phyloP scores from a whole-genome alignment of 257 asterid genomes.

The Marsdenia floribunda region DNA sequence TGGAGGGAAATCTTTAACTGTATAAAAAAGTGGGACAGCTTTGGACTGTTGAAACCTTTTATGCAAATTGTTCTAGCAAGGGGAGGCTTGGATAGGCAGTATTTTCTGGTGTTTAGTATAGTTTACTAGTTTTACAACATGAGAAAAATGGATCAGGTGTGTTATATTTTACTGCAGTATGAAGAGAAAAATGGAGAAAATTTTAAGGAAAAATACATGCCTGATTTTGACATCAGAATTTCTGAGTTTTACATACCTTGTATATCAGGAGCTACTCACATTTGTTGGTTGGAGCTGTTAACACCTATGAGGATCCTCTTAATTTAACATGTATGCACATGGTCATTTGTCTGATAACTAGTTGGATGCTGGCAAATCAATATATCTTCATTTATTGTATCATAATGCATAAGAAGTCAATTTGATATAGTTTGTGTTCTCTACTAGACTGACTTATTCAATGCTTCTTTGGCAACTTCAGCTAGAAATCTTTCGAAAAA shows the following conservation, averaged over 20 bases:
- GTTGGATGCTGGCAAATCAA: neutral
- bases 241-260: neutral
- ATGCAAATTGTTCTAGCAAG: neutral
- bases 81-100: neutral
- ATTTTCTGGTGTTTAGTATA: neutral
- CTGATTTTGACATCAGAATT: neutral
- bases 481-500: slow-evolving; percentile 48
- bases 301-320: neutral
- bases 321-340: neutral
- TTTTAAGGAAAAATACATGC: neutral
- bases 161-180: neutral
- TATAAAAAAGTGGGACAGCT: neutral
- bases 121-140: neutral
- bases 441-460: slow-evolving; percentile 20
- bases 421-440: neutral
- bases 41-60: neutral
- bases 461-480: slow-evolving; percentile 28
- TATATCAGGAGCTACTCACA: neutral
- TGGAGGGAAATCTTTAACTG: neutral
- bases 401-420: neutral
- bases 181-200: neutral
- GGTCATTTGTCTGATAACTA: neutral
- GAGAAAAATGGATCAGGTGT: neutral
- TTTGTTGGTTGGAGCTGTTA: neutral
- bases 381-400: neutral